phyloP scores from a whole-genome alignment of 1,284 basidiomycete genomes.

The Sutorius eximius region DNA sequence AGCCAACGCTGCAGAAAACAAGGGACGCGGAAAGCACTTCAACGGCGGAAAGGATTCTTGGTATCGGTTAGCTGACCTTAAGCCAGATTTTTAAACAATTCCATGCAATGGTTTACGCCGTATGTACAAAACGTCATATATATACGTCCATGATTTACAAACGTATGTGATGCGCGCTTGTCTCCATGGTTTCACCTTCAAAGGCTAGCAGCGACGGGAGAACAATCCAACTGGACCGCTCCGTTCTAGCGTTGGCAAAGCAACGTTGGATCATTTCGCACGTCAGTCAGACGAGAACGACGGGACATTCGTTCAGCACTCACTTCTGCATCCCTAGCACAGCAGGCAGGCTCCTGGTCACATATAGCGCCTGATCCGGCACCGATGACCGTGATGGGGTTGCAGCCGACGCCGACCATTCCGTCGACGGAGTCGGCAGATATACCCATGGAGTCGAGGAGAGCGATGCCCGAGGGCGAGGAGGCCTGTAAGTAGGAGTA shows the following conservation, averaged over 20 bases:
- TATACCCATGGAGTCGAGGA: not conserved
- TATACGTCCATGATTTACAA: not conserved
- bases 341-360: not conserved
- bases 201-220: not conserved
- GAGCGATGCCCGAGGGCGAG: not conserved
- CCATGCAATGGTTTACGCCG: not conserved
- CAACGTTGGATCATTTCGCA: not conserved
- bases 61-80: no score
- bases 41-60: no score
- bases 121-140: not conserved
- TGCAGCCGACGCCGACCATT: not conserved
- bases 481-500: not conserved
- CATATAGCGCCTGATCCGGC: not conserved
- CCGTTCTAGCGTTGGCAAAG: not conserved
- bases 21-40: no score
- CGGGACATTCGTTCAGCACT: not conserved
- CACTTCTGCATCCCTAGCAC: not conserved
- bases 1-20: no score
- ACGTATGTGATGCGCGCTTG: not conserved
- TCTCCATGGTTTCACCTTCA: not conserved
- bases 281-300: not conserved
- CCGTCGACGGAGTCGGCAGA: not conserved
- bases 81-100: no score
- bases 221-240: not conserved
- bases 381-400: not conserved